phyloP scores from a whole-genome alignment of 257 asterid species.

The Fraxinus anomala region DNA sequence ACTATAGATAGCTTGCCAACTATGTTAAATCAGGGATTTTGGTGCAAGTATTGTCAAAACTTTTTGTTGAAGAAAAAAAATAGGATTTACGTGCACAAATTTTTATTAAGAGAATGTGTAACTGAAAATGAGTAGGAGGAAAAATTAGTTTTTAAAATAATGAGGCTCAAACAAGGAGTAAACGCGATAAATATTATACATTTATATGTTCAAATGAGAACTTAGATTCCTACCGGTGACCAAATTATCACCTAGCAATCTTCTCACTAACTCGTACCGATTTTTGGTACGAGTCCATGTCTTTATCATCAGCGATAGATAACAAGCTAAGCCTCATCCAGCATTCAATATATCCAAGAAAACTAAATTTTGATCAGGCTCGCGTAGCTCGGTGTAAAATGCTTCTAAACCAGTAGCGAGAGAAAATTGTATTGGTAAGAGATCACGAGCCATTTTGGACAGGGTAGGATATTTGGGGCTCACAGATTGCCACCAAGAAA shows the following conservation, averaged over 20 bases:
- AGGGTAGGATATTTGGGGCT: slow-evolving; percentile 30
- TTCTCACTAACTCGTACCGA: not conserved
- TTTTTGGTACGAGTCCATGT: not conserved
- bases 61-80: too few species aligned
- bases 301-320: not conserved
- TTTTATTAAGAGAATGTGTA: too few species aligned
- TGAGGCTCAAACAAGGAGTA: too few species aligned
- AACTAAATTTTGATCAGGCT: slow-evolving; percentile 9
- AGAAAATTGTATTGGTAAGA: slow-evolving; percentile 24
- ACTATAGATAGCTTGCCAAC: too few species aligned
- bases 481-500: slow-evolving; percentile 31
- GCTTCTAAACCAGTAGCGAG: slow-evolving; percentile 22
- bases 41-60: too few species aligned
- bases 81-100: too few species aligned
- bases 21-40: too few species aligned
- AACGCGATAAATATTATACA: too few species aligned
- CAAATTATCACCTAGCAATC: not conserved
- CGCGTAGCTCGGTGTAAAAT: slow-evolving; percentile 12
- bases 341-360: slow-evolving; percentile 5
- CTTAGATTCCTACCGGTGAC: too few species aligned
- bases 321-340: not conserved
- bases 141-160: too few species aligned
- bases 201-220: too few species aligned
- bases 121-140: too few species aligned
- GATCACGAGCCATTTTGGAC: slow-evolving; percentile 31